Evolutionary conservation across 2,329 filamentous ascomycete genomes (phyloP), one percentile per base, ranked within the genome.

Genomic region (Penicillium sumatraense): DNA sequence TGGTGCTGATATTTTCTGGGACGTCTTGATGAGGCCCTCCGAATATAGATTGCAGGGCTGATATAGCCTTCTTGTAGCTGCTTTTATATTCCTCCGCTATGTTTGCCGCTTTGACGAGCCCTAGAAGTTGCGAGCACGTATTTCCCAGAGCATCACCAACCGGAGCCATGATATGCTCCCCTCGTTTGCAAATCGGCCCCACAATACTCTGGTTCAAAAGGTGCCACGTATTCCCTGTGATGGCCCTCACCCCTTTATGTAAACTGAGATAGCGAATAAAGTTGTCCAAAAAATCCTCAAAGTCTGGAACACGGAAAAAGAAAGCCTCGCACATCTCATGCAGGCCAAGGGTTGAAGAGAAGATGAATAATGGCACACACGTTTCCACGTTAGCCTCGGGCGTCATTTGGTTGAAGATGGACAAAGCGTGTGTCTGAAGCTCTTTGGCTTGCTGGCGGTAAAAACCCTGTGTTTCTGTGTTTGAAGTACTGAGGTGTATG

Each of bases 401-500:
- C 10, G 41, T 44, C 11, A 27, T 40, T 3, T 42, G 16, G 8
- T 63, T 61, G 35, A 65, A 61, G 11, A 57, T 59, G 2, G 57
- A 53, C 3, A 66, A 46, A 2, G 64, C 65, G 45, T 65, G 58
- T 1, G 55, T 64, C 38, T 68, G 65, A 8, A 81, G 71, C 45
- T 79, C 77, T 2, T 65, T 67, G 42, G 73, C 62, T 51, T 73
- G 58, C 53, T 64, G 58, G 53, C 57, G 53, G 42, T 67, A 68
- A 59, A 68, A 27, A 31, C 56, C 35, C 51, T 57, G 56, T 73
- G 78, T 58, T 75, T 80, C 50, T 71, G 68, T 35, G 68, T 64
- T 14, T 3, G 71, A 60, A 3, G 64, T 70, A 42, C 72, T 74
- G 11, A 76, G 56, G 51, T 83, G 78, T 4, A 78, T 67, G 5